A percentile compares a stretch with the other conserved stretches of the same genome.
These are phyloP conservation scores for Sphaerulina musiva DNA, from an alignment of 2,329 filamentous ascomycete genomes.

Conservation along the genomic window DNA sequence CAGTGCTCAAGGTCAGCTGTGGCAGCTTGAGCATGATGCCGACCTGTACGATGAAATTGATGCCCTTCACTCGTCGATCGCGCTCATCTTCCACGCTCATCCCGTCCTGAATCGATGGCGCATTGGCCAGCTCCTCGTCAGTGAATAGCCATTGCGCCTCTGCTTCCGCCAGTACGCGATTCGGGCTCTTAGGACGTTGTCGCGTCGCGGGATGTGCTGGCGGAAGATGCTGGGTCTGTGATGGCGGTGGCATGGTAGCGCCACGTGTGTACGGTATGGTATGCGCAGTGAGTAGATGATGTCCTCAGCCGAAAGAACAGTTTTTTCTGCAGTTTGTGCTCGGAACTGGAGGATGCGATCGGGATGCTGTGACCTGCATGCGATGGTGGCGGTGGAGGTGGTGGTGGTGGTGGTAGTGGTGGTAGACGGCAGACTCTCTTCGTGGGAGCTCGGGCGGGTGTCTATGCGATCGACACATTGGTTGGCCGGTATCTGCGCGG, in stretches of 20 bases:
- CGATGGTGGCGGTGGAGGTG: too few relatives aligned
- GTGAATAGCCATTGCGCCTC: slow-evolving; percentile 85
- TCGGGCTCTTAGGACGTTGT: slow-evolving; percentile 33
- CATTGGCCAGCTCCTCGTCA: slow-evolving; percentile 70
- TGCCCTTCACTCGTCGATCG: slow-evolving; percentile 75
- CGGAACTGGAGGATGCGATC: slow-evolving; percentile 1
- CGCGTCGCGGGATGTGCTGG: slow-evolving; percentile 38
- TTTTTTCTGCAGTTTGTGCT: not conserved
- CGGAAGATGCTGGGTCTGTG: slow-evolving; percentile 25
- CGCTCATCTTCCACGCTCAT: slow-evolving; percentile 71
- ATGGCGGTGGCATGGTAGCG: slow-evolving; percentile 17
- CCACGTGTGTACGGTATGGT: not conserved
- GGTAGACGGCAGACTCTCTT: too few relatives aligned
- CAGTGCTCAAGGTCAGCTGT: slow-evolving; percentile 85
- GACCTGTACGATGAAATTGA: slow-evolving; percentile 94
- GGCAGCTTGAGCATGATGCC: slow-evolving; percentile 88
- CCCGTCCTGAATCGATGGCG: slow-evolving; percentile 79
- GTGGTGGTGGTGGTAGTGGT: too few relatives aligned
- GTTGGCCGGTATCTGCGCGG: too few relatives aligned
- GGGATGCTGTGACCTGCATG: not conserved
- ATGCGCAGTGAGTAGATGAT: not conserved
- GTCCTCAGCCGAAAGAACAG: too few relatives aligned
- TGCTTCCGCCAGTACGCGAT: slow-evolving; percentile 47
- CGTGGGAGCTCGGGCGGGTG: too few relatives aligned
- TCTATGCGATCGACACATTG: too few relatives aligned